These are phyloP conservation scores for Cochlearia excelsa DNA, from an alignment of 345 rosid genomes.

Conservation along the genomic window DNA sequence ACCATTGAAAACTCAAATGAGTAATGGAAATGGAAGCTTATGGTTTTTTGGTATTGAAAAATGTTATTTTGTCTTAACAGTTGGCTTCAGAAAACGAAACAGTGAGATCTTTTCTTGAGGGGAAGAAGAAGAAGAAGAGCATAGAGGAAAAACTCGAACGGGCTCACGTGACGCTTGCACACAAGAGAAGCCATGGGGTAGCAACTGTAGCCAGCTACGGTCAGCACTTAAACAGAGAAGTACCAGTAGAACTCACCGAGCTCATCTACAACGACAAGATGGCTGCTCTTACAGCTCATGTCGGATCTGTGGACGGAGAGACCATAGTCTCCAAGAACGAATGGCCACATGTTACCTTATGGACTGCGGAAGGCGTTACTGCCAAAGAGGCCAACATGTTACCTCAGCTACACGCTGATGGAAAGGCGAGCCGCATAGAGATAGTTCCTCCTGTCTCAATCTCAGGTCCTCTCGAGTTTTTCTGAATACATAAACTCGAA, in stretches of 20 bases:
- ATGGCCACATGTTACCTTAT: conserved; percentile 90
- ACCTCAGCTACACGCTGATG: conserved; percentile 56
- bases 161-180: conserved; percentile 90
- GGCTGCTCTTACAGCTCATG: conserved; percentile 73
- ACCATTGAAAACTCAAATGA: not conserved
- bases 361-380: conserved; percentile 71
- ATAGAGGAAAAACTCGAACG: conserved; percentile 44
- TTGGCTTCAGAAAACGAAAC: conserved; percentile 46
- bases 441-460: conserved; percentile 64
- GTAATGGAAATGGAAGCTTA: too few relatives aligned
- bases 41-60: not conserved
- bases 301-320: conserved; percentile 70
- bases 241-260: conserved; percentile 68
- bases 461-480: conserved; percentile 67
- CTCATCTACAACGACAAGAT: conserved; percentile 64
- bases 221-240: conserved; percentile 43
- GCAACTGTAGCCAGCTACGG: conserved; percentile 72
- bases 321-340: conserved; percentile 55
- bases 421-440: conserved; percentile 64
- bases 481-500: conserved; percentile 24
- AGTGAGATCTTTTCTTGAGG: conserved; percentile 48
- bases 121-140: conserved; percentile 48
- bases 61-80: conserved; percentile 36
- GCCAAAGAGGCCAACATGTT: conserved; percentile 75
- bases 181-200: conserved; percentile 90